Base-by-base conservation (phyloP, 768 basidiomycete genomes). In the Rhizopogon roseolus region DNA sequence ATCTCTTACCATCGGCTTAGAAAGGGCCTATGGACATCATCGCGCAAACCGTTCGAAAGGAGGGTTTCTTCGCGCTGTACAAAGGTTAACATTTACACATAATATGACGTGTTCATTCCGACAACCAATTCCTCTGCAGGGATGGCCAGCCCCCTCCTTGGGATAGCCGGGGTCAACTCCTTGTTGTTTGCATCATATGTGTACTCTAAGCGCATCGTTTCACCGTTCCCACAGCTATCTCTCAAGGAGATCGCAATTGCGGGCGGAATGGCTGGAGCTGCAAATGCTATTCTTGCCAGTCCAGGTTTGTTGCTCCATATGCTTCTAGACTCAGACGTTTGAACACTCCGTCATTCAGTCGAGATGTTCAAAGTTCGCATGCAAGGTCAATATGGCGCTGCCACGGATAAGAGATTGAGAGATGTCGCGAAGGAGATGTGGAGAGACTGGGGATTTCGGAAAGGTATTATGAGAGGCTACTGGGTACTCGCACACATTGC, bases 361-460 rank as follows among this genome's bases (percentile, higher is more conserved):
- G 97, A 99, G 71, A 92, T 98, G 90, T 98, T 98, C 76, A 98
- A 99, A 71, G 92, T 98, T 28, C 81, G 91, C 16, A 97, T 97
- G 96, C 95, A 97, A 70, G 94, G 89, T 6, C 91, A 98, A 66
- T 96, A 97, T 61, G 96, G 95, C 10, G 78, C 76, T 4, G 76
- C 82, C 11, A 77, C 80, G 8, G 94, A 98, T 66, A 88, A 95
- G 68, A 80, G 82, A 39, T 75, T 99, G 27, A 72, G 86, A 36
- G 77, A 73, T 7, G 78, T 98, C 8, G 82, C 81, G 14, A 73
- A 71, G 19, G 93, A 95, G 59, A 92, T 94, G 86, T 97, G 92
- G 87, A 69, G 64, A 29, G 73, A 91, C 56, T 93, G 87, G 80
- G 96, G 97, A 0, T 85, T 98, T 57, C 73, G 83, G 51, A 78